phyloP scores from a whole-genome alignment of 1,139 yeast genomes.

The Hyphopichia burtonii region DNA sequence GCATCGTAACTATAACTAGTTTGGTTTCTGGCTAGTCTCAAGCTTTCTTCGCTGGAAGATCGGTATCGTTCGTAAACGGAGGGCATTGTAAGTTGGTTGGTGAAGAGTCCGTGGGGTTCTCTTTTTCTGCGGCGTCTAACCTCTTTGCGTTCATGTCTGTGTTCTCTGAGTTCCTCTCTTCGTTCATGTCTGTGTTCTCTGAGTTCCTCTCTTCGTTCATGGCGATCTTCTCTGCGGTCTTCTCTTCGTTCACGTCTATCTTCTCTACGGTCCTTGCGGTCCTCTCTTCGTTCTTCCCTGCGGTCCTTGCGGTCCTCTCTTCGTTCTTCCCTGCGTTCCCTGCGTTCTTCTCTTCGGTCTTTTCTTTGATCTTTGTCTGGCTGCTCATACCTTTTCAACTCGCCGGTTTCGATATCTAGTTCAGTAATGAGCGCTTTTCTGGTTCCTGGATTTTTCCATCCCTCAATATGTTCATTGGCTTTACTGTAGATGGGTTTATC shows the following conservation, averaged over 20 bases:
- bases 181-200: conserved; percentile 7
- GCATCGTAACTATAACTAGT: conserved; percentile 31
- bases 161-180: too few relatives aligned
- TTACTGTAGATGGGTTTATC: conserved; percentile 44
- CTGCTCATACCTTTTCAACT: conserved; percentile 7
- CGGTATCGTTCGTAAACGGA: not conserved
- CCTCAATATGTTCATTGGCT: conserved; percentile 38
- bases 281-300: conserved; percentile 6
- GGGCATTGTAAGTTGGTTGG: not conserved
- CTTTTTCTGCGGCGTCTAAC: too few relatives aligned
- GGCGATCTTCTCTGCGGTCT: too few relatives aligned
- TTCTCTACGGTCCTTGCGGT: conserved; percentile 3
- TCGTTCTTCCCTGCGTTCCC: conserved; percentile 4
- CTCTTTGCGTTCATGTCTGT: conserved; percentile 7
- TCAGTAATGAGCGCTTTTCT: not conserved
- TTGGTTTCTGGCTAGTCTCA: not conserved
- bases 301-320: conserved; percentile 4
- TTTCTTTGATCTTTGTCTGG: conserved; percentile 6
- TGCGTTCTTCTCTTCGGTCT: conserved; percentile 6
- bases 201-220: conserved; percentile 7
- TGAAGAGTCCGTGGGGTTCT: not conserved
- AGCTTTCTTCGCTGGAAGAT: not conserved
- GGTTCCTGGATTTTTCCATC: conserved; percentile 10
- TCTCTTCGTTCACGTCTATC: conserved; percentile 7
- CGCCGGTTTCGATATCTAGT: conserved; percentile 1